Base-by-base conservation (phyloP, 1,284 basidiomycete genomes). In the Testicularia cyperi region DNA sequence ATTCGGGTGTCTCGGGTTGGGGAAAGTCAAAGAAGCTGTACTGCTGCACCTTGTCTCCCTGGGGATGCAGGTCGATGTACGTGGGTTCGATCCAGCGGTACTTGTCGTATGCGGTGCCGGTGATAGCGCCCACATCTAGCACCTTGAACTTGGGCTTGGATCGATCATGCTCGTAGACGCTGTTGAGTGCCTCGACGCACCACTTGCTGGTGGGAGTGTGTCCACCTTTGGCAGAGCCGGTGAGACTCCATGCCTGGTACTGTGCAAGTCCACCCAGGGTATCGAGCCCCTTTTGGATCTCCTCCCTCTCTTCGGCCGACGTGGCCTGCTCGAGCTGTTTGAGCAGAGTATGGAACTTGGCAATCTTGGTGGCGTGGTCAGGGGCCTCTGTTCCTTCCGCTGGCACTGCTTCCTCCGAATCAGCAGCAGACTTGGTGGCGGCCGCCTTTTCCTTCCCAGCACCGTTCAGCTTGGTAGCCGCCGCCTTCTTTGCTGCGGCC, bases 81-180 rank as follows among this genome's bases (percentile, higher is more conserved):
- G 75, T 78, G 1, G 72, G 43, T 8, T 77, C 51, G 38, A 80
- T 75, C 60, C 66, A 74, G 23, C 58, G 57, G 47, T 70, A 78
- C 37, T 74, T 75, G 19, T 51, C 40, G 60, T 78, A 78, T 3
- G 72, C 58, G 1, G 75, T 76, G n/a, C 75, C 74, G 15, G 67
- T 67, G 33, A 80, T 78, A 7, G 78, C 77, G 2, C 78, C 79
- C 1, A 80, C 76, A 38, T 80, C 79, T n/a, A 80, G 68, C n/a
- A 79, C 44, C 1, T 47, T 21, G 33, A 63, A 34, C 33, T 54
- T 61, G 31, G 51, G 57, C 25, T 51, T 32, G 27, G 45, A 13
- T 20, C 51, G 38, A n/a, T 45, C 43, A 27, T 61, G 57, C 39
- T 33, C n/a, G 36, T 61, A 61, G 21, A 61, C 49, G 24, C 25